Evolutionary conservation across 208 protist species (phyloP), one percentile per base, ranked within the genome.

Genomic region (Acanthamoeba healyi): DNA sequence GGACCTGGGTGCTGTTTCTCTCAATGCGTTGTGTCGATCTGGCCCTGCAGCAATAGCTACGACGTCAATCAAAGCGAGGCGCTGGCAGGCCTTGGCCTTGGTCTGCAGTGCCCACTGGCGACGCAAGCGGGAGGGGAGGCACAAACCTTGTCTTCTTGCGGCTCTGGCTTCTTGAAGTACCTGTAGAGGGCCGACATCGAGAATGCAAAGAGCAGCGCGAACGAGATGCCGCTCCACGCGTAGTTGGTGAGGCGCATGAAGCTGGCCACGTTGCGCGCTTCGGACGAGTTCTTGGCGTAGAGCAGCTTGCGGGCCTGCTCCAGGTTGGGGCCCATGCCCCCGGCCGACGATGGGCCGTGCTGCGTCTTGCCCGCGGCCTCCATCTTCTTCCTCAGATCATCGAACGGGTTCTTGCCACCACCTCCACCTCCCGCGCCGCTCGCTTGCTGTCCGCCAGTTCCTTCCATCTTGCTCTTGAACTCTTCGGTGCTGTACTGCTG

Each of bases 211-310:
- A 91, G 0, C 0, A 65, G 36, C 7, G 84, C 84, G 46, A 91
- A 91, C 38, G 84, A 65, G 84, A 91, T 91, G 84, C 84, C 84
- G 40, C 84, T 91, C 84, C 84, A 91, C 5, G 84, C 84, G 61
- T 91, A 91, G 58, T 91, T 65, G 38, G 84, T 91, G 38, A 91
- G 38, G 5, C 84, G 51, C 56, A 91, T 46, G 36, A 91, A 91
- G 84, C 84, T 91, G 5, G 84, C 84, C 34, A 91, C 84, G 56
- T 91, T 91, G 51, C 61, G 51, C n/a, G 84, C 84, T 26, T 91
- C 84, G 9, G 51, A 49, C 17, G 54, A 29, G 84, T 91, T 91
- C 22, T n/a, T 40, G n/a, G 84, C 84, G 40, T 72, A 91, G 54
- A 91, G 38, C 84, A 91, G 54, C 40, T 51, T 63, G 19, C 56